Percentiles rank a stretch among this genome's conserved stretches.
Evolutionary conservation across 169 alveolate genomes (phyloP).

Genomic region (Eimeria sp.): DNA sequence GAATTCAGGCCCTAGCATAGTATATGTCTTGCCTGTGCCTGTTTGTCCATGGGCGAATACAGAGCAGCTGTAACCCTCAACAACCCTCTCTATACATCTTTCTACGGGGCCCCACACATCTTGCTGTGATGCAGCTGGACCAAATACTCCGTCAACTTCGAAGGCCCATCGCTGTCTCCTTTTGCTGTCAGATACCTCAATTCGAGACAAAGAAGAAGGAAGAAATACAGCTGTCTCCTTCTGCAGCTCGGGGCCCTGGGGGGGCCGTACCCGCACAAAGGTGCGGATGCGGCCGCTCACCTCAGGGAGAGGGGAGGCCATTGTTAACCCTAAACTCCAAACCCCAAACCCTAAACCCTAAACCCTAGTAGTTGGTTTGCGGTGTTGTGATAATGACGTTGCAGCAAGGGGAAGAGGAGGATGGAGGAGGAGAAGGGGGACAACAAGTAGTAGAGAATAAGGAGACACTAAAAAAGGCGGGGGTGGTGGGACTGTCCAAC

Average conservation of each 20-base stretch:
- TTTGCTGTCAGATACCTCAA: slow-evolving; percentile 76
- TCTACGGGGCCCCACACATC: slow-evolving; percentile 87
- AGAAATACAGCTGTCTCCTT: background rate
- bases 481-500: too few species aligned
- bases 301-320: background rate
- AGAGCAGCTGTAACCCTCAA: slow-evolving; percentile 86
- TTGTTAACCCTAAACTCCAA: background rate
- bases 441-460: too few species aligned
- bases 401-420: too few species aligned
- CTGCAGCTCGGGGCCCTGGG: slow-evolving; percentile 42
- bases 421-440: too few species aligned
- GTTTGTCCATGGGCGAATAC: slow-evolving; percentile 89
- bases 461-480: too few species aligned
- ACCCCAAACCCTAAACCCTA: background rate
- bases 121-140: slow-evolving; percentile 83
- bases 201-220: background rate
- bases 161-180: slow-evolving; percentile 79
- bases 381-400: too few species aligned
- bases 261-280: slow-evolving; percentile 80
- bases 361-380: background rate
- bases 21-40: slow-evolving; percentile 89
- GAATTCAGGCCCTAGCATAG: slow-evolving; percentile 89
- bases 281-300: slow-evolving; percentile 72
- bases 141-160: slow-evolving; percentile 85
- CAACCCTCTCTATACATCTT: slow-evolving; percentile 84